A percentile compares a stretch with the other conserved stretches of the same genome.
These are phyloP conservation scores for Mortierella sp. DNA, from an alignment of 371 early-diverging fungal species.

Conservation along the genomic window DNA sequence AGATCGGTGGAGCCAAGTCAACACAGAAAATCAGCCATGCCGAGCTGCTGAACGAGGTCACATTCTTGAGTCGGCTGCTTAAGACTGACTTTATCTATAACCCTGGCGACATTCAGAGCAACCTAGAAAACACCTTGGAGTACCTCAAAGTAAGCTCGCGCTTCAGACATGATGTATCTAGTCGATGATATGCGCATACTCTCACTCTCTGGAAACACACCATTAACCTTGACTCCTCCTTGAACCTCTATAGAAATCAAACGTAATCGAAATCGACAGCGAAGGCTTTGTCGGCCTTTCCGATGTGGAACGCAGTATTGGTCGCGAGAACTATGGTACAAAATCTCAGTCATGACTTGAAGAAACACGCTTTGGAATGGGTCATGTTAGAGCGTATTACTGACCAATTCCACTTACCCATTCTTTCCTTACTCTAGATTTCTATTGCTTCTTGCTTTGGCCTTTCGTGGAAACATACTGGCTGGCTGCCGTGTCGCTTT, in stretches of 20 bases:
- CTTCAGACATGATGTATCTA: neutral
- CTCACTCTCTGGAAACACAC: neutral
- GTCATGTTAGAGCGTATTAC: neutral
- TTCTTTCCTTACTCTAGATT: constrained; percentile 68
- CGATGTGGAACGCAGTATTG: constrained; percentile 78
- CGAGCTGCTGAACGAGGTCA: constrained; percentile 75
- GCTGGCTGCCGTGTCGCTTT: constrained; percentile 67
- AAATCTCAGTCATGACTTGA: too few relatives aligned
- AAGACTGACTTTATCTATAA: constrained; percentile 90
- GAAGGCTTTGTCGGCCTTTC: constrained; percentile 72
- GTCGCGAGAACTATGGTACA: constrained; percentile 87
- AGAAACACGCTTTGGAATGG: too few relatives aligned
- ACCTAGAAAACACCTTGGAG: constrained; percentile 76
- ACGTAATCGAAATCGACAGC: constrained; percentile 68
- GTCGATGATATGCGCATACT: neutral
- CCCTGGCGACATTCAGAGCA: constrained; percentile 81
- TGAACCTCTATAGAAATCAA: constrained; percentile 61
- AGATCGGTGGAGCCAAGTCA: constrained; percentile 79
- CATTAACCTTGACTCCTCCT: constrained; percentile 11
- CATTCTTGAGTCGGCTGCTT: constrained; percentile 84
- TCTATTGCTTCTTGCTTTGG: constrained; percentile 91
- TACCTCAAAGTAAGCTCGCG: constrained; percentile 65
- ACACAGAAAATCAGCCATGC: constrained; percentile 67
- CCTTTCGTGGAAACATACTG: constrained; percentile 94
- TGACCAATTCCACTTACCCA: neutral